Evolutionary conservation across 1,284 basidiomycete genomes (phyloP), one percentile per base, ranked within the genome.

Genomic region (Paramarasmius palmivorus): DNA sequence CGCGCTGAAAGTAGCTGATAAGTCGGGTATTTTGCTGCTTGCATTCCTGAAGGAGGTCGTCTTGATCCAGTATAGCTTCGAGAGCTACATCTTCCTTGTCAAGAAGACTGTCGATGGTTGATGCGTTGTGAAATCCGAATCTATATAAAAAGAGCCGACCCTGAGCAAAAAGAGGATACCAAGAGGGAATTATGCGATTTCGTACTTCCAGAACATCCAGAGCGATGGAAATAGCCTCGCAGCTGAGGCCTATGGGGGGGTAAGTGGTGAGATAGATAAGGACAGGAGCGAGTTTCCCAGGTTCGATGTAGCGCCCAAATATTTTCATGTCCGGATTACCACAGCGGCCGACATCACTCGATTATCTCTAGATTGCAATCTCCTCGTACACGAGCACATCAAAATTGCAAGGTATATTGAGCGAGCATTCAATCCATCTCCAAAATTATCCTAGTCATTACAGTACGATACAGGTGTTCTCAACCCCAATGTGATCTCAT

Each of bases 21-120:
- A 95, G 83, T 61, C 92, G 79, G 35, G 89, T 88, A 68, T 98
- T 98, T 71, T 96, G 93, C 3, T 91, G 81, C 73, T 98, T 98
- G 82, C 93, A 95, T 71, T 98, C 95, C 70, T 93, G 92, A 49
- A 98, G 76, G 52, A 98, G 78, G 69, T 98, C 95, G 68, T 93
- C 91, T 73, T 98, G 93, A 74, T 97, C 94, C 54, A 98, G 78
- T 54, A 98, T 86, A 48, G 93, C 89, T 71, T 98, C 95, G 47
- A 98, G 79, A 37, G 84, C 79, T 58, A 91, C 86, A 63, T 91
- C 88, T 60, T 90, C 88, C 75, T 89, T 89, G 79, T 92, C 88
- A 60, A 92, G 81, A 58, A 92, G 79, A 66, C 80, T 82, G 81
- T 92, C 90, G 74, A 92, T 90, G 56, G 85, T 78, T 54, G 88